Base-by-base conservation (phyloP, 2,329 filamentous ascomycete species). In the Ceratocystis albifundus region DNA sequence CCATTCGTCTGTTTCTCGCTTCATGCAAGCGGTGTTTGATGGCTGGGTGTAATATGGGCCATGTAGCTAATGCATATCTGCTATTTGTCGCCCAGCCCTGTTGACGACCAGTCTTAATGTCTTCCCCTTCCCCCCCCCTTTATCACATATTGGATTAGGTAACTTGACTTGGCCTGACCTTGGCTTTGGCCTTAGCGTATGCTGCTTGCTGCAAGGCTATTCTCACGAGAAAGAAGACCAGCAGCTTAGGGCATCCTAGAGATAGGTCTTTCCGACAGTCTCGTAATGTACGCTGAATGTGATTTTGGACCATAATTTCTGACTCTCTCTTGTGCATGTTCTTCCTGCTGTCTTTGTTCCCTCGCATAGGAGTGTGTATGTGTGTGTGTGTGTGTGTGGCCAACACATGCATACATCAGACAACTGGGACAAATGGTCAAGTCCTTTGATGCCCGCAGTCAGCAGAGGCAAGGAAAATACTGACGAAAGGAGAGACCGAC, bases 1-100 rank as follows among this genome's bases (percentile, higher is more conserved):
- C 55, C 55, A 59, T 36, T 59, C 55, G 28, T 59, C 30, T 32
- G 28, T 59, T 59, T 59, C 55, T 59, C 55, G 55, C 55, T 59
- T 59, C 25, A 20, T 36, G 55, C 28, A 59, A 59, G 55, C 55
- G 55, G 55, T n/a, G 55, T 59, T 59, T 59, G 28, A 59, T 59
- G 55, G 30, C 55, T 59, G 55, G 28, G 55, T 59, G 28, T 8
- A 59, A 59, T 59, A 59, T 20, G 28, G n/a, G 7, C 28, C 28
- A 57, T 59, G 55, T 59, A 59, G 7, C 25, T 41, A 10, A 28
- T 59, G n/a, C 32, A 30, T 36, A 59, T n/a, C n/a, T 59, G 6
- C 48, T 20, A 53, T 53, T 20, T 59, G 55, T 36, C 17, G 55
- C 55, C 28, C 22, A 53, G 48, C 48, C 48, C 10, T 53, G 22